These are phyloP conservation scores for Lasiosphaeria hispida DNA, from an alignment of 495 filamentous ascomycete species.

Conservation along the genomic window DNA sequence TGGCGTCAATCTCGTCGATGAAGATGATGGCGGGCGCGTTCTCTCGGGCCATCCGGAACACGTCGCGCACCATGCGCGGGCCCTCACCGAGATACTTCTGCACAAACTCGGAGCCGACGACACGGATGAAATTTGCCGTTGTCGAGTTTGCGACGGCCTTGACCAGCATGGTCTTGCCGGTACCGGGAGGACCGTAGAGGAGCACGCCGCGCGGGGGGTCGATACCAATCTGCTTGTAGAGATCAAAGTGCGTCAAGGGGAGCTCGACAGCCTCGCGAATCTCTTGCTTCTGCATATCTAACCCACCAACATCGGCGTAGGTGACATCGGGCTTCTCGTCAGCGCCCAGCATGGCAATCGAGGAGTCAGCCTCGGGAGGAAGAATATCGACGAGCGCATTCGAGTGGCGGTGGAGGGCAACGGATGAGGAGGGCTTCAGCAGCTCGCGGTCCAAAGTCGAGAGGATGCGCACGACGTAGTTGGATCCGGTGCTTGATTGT, in stretches of 20 bases:
- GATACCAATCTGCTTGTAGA: constrained; percentile 98
- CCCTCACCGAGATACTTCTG: constrained; percentile 98
- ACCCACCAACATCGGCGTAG: constrained; percentile 94
- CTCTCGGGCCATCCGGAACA: constrained; percentile 98
- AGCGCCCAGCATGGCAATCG: constrained; percentile 94
- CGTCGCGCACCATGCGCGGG: constrained; percentile 97
- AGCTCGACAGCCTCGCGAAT: constrained; percentile 97
- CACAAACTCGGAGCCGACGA: constrained; percentile 96
- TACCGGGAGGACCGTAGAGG: constrained; percentile 93
- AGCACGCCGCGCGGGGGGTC: constrained; percentile 95
- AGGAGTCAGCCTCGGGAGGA: constrained; percentile 95
- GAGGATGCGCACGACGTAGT: constrained; percentile 97
- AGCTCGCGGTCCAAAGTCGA: constrained; percentile 97
- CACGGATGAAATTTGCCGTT: constrained; percentile 96
- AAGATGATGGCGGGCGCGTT: constrained; percentile 98
- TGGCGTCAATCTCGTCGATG: constrained; percentile 99
- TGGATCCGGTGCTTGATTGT: constrained; percentile 95
- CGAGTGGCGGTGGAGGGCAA: constrained; percentile 95
- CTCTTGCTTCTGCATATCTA: constrained; percentile 99
- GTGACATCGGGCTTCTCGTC: constrained; percentile 98
- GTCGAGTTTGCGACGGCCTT: constrained; percentile 98
- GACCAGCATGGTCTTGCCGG: constrained; percentile 98
- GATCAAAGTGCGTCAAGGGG: constrained; percentile 92
- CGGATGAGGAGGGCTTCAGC: constrained; percentile 95
- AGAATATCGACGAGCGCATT: constrained; percentile 98